phyloP scores from a whole-genome alignment of 169 alveolate species.

The Haemoproteus tartakovskyi region DNA sequence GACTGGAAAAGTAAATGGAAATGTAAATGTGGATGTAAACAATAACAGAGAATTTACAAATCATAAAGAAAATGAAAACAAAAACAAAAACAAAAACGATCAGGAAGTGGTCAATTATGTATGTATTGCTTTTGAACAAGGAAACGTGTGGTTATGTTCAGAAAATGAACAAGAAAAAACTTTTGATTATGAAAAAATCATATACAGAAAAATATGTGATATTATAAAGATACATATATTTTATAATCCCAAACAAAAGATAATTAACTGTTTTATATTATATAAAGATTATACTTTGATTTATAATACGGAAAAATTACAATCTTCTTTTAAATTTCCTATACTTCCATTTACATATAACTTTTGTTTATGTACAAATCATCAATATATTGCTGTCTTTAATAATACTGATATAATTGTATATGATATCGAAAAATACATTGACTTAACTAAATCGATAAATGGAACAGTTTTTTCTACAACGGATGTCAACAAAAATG shows the following conservation, averaged over 20 bases:
- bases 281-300: constrained; percentile 45
- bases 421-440: constrained; percentile 9
- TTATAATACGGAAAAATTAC: constrained; percentile 19
- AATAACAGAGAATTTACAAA: too few relatives aligned
- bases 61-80: too few relatives aligned
- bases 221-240: constrained; percentile 43
- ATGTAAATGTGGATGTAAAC: neutral
- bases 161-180: constrained; percentile 24
- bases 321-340: constrained; percentile 24
- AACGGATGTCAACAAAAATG: neutral
- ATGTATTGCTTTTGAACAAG: constrained; percentile 64
- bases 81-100: too few relatives aligned
- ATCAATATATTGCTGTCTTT: constrained; percentile 53
- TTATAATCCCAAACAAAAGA: neutral
- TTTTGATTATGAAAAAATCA: constrained; percentile 39
- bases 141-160: constrained; percentile 56
- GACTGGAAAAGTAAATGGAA: neutral
- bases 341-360: constrained; percentile 43
- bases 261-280: constrained; percentile 24
- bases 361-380: constrained; percentile 48
- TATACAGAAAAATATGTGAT: constrained; percentile 61
- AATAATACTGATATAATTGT: constrained; percentile 35
- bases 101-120: constrained; percentile 9
- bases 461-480: neutral
- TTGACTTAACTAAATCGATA: neutral